Evolutionary conservation across 352 stramenopile genomes (phyloP).

Genomic region (Phytophthora nicotianae): DNA sequence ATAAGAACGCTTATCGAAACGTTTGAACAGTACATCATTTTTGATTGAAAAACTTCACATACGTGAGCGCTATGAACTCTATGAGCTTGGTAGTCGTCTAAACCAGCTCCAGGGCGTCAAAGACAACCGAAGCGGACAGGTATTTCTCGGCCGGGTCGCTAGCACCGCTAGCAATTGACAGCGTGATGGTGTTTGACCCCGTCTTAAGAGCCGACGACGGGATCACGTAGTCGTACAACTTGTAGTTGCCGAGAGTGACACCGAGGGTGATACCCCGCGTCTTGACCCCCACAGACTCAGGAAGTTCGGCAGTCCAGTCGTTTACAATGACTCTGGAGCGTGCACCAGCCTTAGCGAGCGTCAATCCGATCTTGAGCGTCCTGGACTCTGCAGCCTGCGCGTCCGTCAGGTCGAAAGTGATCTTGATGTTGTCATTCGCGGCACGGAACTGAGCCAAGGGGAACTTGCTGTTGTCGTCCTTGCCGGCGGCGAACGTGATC

Average conservation of each 20-base stretch:
- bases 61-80: background rate
- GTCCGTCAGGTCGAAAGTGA: conserved; percentile 40
- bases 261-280: conserved; percentile 56
- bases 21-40: conserved; percentile 2
- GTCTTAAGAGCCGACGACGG: conserved; percentile 40
- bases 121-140: conserved; percentile 48
- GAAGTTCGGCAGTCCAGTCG: conserved; percentile 31
- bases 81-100: conserved; percentile 14
- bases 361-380: conserved; percentile 48
- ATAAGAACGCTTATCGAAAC: background rate
- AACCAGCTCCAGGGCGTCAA: conserved; percentile 53
- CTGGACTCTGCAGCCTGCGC: conserved; percentile 25
- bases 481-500: conserved; percentile 30
- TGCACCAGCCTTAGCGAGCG: conserved; percentile 39
- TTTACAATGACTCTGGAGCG: conserved; percentile 44
- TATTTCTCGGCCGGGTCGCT: conserved; percentile 46
- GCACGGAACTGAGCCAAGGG: conserved; percentile 53
- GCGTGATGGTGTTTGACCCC: conserved; percentile 42
- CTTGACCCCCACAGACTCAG: conserved; percentile 40
- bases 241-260: conserved; percentile 52
- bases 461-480: conserved; percentile 34
- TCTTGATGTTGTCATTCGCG: conserved; percentile 35
- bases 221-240: conserved; percentile 56
- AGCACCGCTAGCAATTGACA: conserved; percentile 51
- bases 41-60: conserved; percentile 8